A percentile compares a stretch with the other conserved stretches of the same genome.
These are phyloP conservation scores for Aspergillus uvarum DNA, from an alignment of 2,329 filamentous ascomycete species.

Conservation along the genomic window DNA sequence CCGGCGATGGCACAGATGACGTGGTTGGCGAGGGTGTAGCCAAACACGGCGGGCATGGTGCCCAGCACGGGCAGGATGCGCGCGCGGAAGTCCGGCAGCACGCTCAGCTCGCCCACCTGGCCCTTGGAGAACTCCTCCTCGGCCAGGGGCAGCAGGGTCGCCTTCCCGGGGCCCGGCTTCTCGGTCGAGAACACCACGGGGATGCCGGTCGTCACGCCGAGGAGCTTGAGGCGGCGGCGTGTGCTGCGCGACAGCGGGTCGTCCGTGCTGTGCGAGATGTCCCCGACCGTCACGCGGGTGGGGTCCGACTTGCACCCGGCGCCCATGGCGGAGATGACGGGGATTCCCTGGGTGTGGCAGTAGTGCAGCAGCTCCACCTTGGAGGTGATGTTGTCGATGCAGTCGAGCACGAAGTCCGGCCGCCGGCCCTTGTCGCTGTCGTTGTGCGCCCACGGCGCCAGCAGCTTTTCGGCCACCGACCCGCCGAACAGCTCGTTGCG, in stretches of 20 bases:
- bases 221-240: conserved; percentile 70
- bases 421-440: conserved; percentile 44
- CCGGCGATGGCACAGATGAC: conserved; percentile 77
- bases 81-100: conserved; percentile 88
- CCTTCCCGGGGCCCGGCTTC: conserved; percentile 85
- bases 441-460: conserved; percentile 64
- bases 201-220: conserved; percentile 80
- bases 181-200: conserved; percentile 92
- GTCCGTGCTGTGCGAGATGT: conserved; percentile 84
- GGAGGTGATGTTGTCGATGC: conserved; percentile 97
- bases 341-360: conserved; percentile 73
- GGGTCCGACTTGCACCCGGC: conserved; percentile 89
- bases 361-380: conserved; percentile 90
- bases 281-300: conserved; percentile 83
- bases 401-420: conserved; percentile 90
- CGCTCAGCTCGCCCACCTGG: conserved; percentile 78
- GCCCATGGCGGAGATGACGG: conserved; percentile 92
- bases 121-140: conserved; percentile 89
- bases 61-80: conserved; percentile 93
- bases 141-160: conserved; percentile 77
- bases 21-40: conserved; percentile 87
- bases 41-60: conserved; percentile 97
- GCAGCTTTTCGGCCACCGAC: conserved; percentile 62
- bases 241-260: conserved; percentile 86
- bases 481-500: conserved; percentile 79